Base-by-base conservation (phyloP, 148 eudicot genomes). In the Linanthus parryae region DNA sequence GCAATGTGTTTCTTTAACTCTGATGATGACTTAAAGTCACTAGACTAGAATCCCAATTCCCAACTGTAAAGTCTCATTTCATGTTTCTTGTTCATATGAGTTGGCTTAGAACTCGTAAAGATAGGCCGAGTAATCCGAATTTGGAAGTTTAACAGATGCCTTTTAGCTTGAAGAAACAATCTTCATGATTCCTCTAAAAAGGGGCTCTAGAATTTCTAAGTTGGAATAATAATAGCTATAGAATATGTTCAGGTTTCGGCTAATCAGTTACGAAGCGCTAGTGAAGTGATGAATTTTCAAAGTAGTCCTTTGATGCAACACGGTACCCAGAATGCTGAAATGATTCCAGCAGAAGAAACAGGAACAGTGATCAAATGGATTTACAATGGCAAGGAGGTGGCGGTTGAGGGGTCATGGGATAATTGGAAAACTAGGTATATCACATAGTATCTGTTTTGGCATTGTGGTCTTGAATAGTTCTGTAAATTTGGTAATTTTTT, bases 341-440 rank as follows among this genome's bases (percentile, higher is more conserved):
- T 52, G 37, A 22, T 18, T 43, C 61, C 48, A 24, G 92, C 74
- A 61, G 73, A 70, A 41, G 72, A 76, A 36, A 78, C 86, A 54
- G 95, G 92, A 2, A 78, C 86, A 17, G 76, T 82, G 85, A 78
- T 90, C 52, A 78, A 80, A 15, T 90, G 97, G 97, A 73, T 66
- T 58, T 66, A 68, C 45, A 82, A 73, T 53, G 97, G 78, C 45
- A 80, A 81, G 60, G 80, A 81, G 44, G 95, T 90, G 47, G 68
- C 75, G 33, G 76, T 90, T 41, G 85, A 80, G 72, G 97, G 97
- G 4, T 85, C 97, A 28, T 90, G 97, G 97, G 97, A 90, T 67
- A 64, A 76, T 43, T 90, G 95, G 95, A 80, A 73, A 59, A 69
- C 85, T 24, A 90, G 91, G 97, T 90, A 20, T 6, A 14, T 33